Evolutionary conservation across 140 eudicot genomes (phyloP), one percentile per base, ranked within the genome.

Genomic region (Stevia rebaudiana): DNA sequence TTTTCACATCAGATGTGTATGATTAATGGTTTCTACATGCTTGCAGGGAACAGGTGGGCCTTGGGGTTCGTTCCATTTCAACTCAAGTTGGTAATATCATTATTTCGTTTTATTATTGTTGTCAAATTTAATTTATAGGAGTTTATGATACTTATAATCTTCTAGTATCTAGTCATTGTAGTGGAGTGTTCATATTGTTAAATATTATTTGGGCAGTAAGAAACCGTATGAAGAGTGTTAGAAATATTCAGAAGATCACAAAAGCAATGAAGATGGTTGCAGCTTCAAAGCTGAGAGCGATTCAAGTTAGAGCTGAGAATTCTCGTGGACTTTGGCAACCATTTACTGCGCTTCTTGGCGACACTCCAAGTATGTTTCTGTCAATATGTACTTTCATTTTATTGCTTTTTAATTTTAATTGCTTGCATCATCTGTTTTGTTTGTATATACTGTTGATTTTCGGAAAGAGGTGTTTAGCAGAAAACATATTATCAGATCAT

Each of bases 241-340:
- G 70, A 78, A 92, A 83, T 74, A 92, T 88, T 63, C 99, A 92
- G 84, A 92, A 92, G 71, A 92, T 92, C 65, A 92, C 97, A 9
- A 92, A 92, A 84, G 99, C 99, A 49, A 92, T 92, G 99, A 92
- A 88, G 95, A 92, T 92, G 99, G 99, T 92, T 92, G 99, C 99
- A 73, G 99, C 99, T 46, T 92, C 99, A 49, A 88, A 92, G 84
- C 81, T 92, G 64, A 86, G 99, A 77, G 97, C 91, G 22, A 81
- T 92, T 58, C 99, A 92, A 78, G 62, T 80, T 35, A 88, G 82
- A 69, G 86, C 99, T 71, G 99, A 92, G 67, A 92, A 92, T 63
- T 88, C 99, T 51, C 97, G 99, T 75, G 98, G 98, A 15, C 48
- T 92, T 5, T 92, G 98, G 98, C 98, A 92, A 72, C 98, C 98